Conservation (phyloP, 495 filamentous ascomycete genomes). For the Collariella sp. region DNA sequence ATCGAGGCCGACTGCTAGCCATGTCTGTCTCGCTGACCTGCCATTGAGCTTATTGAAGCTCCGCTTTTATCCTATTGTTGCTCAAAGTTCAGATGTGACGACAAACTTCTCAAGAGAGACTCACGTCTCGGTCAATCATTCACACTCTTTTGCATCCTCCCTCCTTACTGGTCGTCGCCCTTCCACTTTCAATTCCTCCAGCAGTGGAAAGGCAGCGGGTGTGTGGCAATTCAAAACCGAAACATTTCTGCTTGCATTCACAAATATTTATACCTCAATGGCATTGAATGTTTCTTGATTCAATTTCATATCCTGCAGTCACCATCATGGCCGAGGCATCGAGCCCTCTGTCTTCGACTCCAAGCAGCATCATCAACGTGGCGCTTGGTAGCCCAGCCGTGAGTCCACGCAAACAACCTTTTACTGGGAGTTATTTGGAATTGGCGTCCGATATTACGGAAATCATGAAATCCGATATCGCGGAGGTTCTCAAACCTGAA, state of each 20-base stretch:
- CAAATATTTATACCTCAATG: not conserved
- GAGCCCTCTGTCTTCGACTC: slow-evolving; percentile 13
- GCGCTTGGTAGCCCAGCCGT: not conserved
- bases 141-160: no score
- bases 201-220: no score
- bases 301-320: not conserved
- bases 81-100: no score
- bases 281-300: not conserved
- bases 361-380: slow-evolving; percentile 5
- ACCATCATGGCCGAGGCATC: not conserved
- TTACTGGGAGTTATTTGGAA: not conserved
- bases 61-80: no score
- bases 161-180: no score
- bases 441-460: not conserved
- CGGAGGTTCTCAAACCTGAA: not conserved
- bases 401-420: not conserved
- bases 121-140: no score
- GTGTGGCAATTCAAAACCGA: no score
- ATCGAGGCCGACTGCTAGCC: not conserved
- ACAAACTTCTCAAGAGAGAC: no score
- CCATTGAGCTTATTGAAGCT: not conserved
- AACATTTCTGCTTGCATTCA: not conserved
- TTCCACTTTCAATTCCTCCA: no score
- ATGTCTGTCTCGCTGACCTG: not conserved
- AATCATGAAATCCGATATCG: no score